Evolutionary conservation across 164 flowering plant species (phyloP).

Genomic region (Hamamelis virginiana): DNA sequence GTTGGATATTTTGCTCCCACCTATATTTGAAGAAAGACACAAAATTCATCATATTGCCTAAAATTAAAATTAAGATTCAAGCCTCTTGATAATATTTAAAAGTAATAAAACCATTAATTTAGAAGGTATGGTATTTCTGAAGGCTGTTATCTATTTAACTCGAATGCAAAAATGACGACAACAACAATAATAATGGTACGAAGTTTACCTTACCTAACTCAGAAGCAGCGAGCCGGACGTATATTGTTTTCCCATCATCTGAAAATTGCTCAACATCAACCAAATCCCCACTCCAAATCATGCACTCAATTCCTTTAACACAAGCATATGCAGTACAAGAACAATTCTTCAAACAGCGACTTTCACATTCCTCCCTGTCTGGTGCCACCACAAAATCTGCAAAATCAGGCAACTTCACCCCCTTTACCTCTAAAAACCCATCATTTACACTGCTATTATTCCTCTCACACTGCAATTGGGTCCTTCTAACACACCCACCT

Average conservation of each 20-base stretch:
- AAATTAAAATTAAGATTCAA: neutral
- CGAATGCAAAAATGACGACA: too few species aligned
- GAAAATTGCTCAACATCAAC: constrained; percentile 41
- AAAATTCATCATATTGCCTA: neutral
- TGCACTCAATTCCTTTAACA: constrained; percentile 22
- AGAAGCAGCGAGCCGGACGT: constrained; percentile 44
- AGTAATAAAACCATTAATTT: too few species aligned
- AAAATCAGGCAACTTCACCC: constrained; percentile 30
- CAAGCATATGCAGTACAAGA: constrained; percentile 29
- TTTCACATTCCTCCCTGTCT: constrained; percentile 5
- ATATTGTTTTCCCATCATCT: constrained; percentile 22
- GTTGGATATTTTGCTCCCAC: constrained; percentile 17
- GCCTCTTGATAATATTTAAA: too few species aligned
- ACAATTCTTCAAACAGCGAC: constrained; percentile 26
- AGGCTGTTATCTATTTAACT: neutral
- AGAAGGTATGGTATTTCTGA: neutral
- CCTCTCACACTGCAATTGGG: constrained; percentile 31
- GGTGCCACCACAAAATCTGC: neutral
- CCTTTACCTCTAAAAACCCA: constrained; percentile 16
- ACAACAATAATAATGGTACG: neutral
- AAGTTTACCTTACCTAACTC: constrained; percentile 43
- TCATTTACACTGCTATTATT: constrained; percentile 15
- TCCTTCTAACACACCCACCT: constrained; percentile 56
- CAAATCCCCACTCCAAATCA: constrained; percentile 35
- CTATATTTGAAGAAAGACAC: constrained; percentile 10